Percentiles rank a stretch among this genome's conserved stretches.
phyloP scores from a whole-genome alignment of 345 rosid species.

The Zanthoxylum bungeanum region DNA sequence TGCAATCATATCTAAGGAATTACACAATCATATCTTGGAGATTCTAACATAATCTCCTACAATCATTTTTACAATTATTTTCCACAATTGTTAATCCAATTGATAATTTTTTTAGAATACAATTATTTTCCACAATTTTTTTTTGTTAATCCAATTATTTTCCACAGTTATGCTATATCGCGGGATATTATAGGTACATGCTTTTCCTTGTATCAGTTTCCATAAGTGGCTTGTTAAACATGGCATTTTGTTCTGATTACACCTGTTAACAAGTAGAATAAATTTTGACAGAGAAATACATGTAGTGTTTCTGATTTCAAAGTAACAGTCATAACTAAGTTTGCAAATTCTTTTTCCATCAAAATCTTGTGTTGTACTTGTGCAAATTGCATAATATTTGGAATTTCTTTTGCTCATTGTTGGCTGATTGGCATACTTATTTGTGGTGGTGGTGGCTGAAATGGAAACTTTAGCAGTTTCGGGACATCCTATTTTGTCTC shows the following conservation, averaged over 20 bases:
- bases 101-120: background rate
- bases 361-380: background rate
- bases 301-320: background rate
- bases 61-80: too few relatives aligned
- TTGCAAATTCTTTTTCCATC: background rate
- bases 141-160: slow-evolving; percentile 57
- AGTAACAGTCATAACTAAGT: background rate
- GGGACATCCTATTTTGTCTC: background rate
- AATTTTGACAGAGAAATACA: background rate
- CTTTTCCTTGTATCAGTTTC: slow-evolving; percentile 9
- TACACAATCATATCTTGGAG: too few relatives aligned
- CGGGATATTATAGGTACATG: slow-evolving; percentile 76
- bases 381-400: background rate
- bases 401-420: too few relatives aligned
- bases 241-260: background rate
- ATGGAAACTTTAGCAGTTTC: background rate
- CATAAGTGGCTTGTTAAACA: background rate
- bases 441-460: background rate
- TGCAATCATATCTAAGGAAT: too few relatives aligned
- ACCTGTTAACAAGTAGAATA: background rate
- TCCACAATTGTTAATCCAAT: slow-evolving; percentile 8
- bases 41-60: too few relatives aligned
- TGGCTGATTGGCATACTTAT: background rate
- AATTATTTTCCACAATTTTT: background rate
- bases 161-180: slow-evolving; percentile 89